These are phyloP conservation scores for Rhizopus sp. DNA, from an alignment of 371 early-diverging fungal genomes.

Conservation along the genomic window DNA sequence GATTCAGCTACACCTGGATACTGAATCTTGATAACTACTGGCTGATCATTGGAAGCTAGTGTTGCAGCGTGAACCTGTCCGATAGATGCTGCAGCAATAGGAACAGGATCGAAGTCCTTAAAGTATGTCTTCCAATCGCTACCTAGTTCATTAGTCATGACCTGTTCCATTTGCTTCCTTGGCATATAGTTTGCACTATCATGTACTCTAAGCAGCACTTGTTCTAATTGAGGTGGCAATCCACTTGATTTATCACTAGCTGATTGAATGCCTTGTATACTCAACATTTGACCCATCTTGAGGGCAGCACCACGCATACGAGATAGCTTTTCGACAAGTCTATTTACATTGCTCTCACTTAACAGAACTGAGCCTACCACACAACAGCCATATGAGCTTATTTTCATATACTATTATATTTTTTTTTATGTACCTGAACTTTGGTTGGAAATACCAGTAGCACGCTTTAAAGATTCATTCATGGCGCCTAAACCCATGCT, in stretches of 20 bases:
- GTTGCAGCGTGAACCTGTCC: conserved; percentile 92
- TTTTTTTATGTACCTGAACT: conserved; percentile 27
- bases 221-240: conserved; percentile 81
- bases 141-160: conserved; percentile 77
- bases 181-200: conserved; percentile 97
- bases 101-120: conserved; percentile 67
- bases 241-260: conserved; percentile 41
- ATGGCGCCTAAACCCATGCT: conserved; percentile 78
- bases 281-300: conserved; percentile 97
- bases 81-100: conserved; percentile 96
- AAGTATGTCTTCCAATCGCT: conserved; percentile 77
- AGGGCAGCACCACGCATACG: conserved; percentile 97
- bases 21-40: conserved; percentile 94
- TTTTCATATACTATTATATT: neutral
- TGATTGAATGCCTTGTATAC: conserved; percentile 82
- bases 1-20: conserved; percentile 93
- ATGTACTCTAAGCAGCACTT: conserved; percentile 85
- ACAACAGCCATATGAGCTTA: neutral
- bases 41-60: conserved; percentile 45
- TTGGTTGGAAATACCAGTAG: conserved; percentile 52
- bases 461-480: conserved; percentile 71
- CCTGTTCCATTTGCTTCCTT: conserved; percentile 77
- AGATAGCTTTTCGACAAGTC: conserved; percentile 85
- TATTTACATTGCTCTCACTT: conserved; percentile 81
- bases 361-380: conserved; percentile 55